Evolutionary conservation across 371 early-diverging fungal species (phyloP), one percentile per base, ranked within the genome.

Genomic region (Entomophthora muscae): DNA sequence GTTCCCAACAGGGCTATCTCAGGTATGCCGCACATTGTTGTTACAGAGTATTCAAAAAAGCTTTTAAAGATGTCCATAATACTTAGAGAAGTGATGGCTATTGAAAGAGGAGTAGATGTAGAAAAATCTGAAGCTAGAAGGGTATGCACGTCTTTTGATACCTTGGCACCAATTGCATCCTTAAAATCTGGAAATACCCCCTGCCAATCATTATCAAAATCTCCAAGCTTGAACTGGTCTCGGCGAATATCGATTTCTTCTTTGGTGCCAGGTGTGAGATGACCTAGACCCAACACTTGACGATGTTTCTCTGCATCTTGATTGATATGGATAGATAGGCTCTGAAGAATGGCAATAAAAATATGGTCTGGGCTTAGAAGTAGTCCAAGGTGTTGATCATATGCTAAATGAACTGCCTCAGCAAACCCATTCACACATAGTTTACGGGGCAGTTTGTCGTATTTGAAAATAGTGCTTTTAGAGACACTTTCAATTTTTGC

Each of bases 21-120:
- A 3, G 57, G 57, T 13, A 57, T 57, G 2, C 57, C 57, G 29
- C 57, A 57, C 26, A 30, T 28, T 13, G 57, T 57, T 2, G 5
- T 28, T 1, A 26, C 57, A 2, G 24, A 1, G 29, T 57, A 57
- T 28, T 30, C 30, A 26, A 57, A 57, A 17, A 27, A 57, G 24
- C 28, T 1, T 30, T 57, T 57, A 57, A n/a, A 57, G 28, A 57
- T 29, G 29, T 57, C 57, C 57, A 57, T 57, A 1, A 57, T 57
- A 17, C 22, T 57, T 26, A 57, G 57, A 57, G 57, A 24, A 2
- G 26, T 57, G 57, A 57, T 26, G 5, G 57, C 57, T n/a, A 30
- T 29, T n/a, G 13, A 13, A 21, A 10, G 24, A 2, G 3, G 3
- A 57, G 57, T 27, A 28, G 57, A 57, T 1, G 57, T 57, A 2